Percentiles rank a stretch among this genome's conserved stretches.
phyloP scores from a whole-genome alignment of 2,329 filamentous ascomycete species.

The Xylariaceae sp. region DNA sequence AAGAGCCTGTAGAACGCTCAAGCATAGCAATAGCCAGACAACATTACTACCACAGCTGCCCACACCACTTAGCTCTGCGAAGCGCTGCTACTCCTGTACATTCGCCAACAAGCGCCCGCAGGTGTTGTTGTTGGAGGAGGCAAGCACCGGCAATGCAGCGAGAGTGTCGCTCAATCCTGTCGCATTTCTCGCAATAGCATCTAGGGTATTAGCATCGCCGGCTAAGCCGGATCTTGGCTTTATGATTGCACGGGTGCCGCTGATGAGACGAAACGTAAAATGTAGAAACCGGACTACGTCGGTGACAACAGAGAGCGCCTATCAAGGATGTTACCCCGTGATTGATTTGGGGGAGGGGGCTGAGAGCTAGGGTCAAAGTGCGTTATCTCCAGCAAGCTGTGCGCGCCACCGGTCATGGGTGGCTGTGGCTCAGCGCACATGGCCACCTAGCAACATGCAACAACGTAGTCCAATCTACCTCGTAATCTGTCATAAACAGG shows the following conservation, averaged over 20 bases:
- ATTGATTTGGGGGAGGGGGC: too few relatives aligned
- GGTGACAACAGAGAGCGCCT: conserved; percentile 3
- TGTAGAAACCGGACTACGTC: conserved; percentile 6
- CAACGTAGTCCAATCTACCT: too few relatives aligned
- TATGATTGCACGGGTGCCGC: conserved; percentile 2
- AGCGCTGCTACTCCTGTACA: conserved; percentile 5
- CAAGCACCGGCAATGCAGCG: background rate
- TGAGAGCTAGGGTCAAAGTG: too few relatives aligned
- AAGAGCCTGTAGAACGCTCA: conserved; percentile 7
- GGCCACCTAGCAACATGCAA: too few relatives aligned
- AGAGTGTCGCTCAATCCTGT: conserved; percentile 3
- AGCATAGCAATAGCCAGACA: conserved; percentile 6
- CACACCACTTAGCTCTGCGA: background rate
- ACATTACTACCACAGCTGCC: background rate
- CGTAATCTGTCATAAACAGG: too few relatives aligned
- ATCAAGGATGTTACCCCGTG: too few relatives aligned
- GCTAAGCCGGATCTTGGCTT: conserved; percentile 1
- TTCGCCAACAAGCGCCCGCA: conserved; percentile 7
- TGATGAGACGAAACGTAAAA: conserved; percentile 10
- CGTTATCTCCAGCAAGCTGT: too few relatives aligned
- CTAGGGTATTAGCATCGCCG: background rate
- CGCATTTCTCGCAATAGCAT: conserved; percentile 10
- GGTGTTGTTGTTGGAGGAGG: conserved; percentile 1
- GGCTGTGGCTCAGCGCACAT: too few relatives aligned
- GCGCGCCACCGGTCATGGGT: too few relatives aligned